Conservation (phyloP, 768 basidiomycete genomes). For the Leccinum obscurum region DNA sequence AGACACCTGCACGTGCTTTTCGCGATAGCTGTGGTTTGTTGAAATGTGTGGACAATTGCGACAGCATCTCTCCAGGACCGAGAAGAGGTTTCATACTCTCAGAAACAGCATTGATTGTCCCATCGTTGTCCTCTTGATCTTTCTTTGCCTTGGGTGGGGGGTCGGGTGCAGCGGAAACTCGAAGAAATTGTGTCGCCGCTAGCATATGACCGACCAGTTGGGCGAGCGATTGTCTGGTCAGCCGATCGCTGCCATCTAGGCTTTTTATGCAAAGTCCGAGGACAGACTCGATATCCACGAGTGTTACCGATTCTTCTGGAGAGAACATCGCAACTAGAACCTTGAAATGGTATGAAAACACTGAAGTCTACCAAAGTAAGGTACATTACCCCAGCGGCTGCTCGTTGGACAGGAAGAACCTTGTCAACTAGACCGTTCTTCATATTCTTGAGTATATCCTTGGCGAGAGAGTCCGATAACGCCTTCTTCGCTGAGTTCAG, state of each 20-base stretch:
- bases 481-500: slow-evolving; percentile 81
- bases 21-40: slow-evolving; percentile 71
- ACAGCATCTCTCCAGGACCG: slow-evolving; percentile 76
- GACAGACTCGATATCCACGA: slow-evolving; percentile 77
- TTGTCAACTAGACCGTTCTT: slow-evolving; percentile 76
- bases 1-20: slow-evolving; percentile 78
- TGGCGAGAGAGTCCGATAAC: slow-evolving; percentile 71
- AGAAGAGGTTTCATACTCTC: slow-evolving; percentile 70
- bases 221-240: slow-evolving; percentile 77
- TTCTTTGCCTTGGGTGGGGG: slow-evolving; percentile 61
- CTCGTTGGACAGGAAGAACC: slow-evolving; percentile 81
- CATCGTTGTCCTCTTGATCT: slow-evolving; percentile 60
- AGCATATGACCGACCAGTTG: slow-evolving; percentile 83
- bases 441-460: slow-evolving; percentile 85
- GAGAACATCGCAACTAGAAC: slow-evolving; percentile 61
- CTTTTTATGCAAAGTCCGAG: slow-evolving; percentile 65
- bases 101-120: slow-evolving; percentile 42
- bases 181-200: slow-evolving; percentile 75
- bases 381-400: slow-evolving; percentile 65
- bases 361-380: slow-evolving; percentile 2
- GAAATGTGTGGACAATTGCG: slow-evolving; percentile 75
- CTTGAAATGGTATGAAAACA: slow-evolving; percentile 33
- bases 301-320: slow-evolving; percentile 51
- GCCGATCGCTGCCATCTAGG: slow-evolving; percentile 78
- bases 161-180: slow-evolving; percentile 46